Base-by-base conservation (phyloP, 257 asterid species). In the Solanum pimpinellifolium region DNA sequence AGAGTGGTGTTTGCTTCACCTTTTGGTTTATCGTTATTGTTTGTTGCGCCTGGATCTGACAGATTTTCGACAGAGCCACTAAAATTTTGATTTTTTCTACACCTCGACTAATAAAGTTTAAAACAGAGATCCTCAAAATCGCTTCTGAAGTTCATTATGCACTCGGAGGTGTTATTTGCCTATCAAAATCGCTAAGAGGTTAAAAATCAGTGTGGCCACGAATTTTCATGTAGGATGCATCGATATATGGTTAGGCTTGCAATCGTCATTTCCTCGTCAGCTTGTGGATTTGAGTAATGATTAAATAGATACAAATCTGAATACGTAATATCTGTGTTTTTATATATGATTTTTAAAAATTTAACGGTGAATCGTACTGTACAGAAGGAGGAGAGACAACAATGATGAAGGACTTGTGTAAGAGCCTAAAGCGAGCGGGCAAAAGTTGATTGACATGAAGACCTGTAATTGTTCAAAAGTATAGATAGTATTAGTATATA, bases 401-500 rank as follows among this genome's bases (percentile, higher is more conserved):
- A 20, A 0, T 7, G 65, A 6, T 56, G n/a, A 0, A 56, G 1
- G 25, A 56, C n/a, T 4, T 3, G 11, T 2, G 11, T 20, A 11
- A 20, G 25, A 56, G n/a, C 11, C 9, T 20, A 16, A 56, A 56
- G 11, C 20, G 65, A 44, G 5, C 20, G 65, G 9, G 5, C 1
- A 56, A 56, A 56, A 56, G 4, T 0, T 20, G 11, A 56, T 56
- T 56, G 65, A 20, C 25, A 20, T 3, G 65, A 56, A 56, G 7
- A 3, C 65, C 25, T 20, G 4, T 56, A 56, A 56, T 20, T 56
- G 11, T 20, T 56, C 20, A 0, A 56, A 56, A 20, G 0, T 20
- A 56, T 56, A 56, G 1, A 20, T 56, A 0, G 1, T 20, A 56
- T 56, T 56, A 7, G 25, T 56, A 56, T 56, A 56, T 56, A 56